phyloP scores from a whole-genome alignment of 257 asterid genomes.

The Solanum corneliomulleri region DNA sequence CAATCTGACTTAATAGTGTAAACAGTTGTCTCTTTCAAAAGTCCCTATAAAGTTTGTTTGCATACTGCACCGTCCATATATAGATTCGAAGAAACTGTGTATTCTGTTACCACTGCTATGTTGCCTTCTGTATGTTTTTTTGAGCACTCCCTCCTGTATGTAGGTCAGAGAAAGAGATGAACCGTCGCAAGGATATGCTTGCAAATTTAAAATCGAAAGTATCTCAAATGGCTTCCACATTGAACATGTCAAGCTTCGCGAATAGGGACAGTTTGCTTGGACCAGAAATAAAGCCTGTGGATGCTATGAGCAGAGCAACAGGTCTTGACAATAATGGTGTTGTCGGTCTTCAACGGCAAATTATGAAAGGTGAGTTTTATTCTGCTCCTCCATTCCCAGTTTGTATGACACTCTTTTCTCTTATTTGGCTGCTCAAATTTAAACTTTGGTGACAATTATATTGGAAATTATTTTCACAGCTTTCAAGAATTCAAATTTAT shows the following conservation, averaged over 20 bases:
- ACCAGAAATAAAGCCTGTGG: constrained; percentile 78
- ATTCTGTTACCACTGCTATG: neutral
- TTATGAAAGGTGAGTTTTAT: constrained; percentile 73
- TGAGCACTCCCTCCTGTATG: neutral
- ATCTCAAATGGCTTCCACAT: constrained; percentile 69
- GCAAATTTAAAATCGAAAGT: constrained; percentile 61
- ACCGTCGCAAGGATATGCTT: constrained; percentile 79
- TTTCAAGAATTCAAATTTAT: neutral
- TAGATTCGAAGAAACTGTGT: neutral
- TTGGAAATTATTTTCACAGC: neutral
- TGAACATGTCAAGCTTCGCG: constrained; percentile 85
- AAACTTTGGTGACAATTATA: neutral
- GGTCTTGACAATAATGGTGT: constrained; percentile 81
- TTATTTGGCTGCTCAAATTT: neutral
- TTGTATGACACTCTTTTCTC: neutral
- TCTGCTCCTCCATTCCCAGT: neutral
- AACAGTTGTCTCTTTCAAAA: neutral
- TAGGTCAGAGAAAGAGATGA: constrained; percentile 88
- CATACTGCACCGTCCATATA: neutral
- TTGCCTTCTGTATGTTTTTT: neutral
- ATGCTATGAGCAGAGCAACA: constrained; percentile 66
- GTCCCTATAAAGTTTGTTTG: neutral
- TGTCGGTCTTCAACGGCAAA: constrained; percentile 86
- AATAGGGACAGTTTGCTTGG: constrained; percentile 91
- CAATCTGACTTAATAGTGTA: neutral